These are phyloP conservation scores for Diplosphaera chodatii DNA, from an alignment of 139 green algal species.

Conservation along the genomic window DNA sequence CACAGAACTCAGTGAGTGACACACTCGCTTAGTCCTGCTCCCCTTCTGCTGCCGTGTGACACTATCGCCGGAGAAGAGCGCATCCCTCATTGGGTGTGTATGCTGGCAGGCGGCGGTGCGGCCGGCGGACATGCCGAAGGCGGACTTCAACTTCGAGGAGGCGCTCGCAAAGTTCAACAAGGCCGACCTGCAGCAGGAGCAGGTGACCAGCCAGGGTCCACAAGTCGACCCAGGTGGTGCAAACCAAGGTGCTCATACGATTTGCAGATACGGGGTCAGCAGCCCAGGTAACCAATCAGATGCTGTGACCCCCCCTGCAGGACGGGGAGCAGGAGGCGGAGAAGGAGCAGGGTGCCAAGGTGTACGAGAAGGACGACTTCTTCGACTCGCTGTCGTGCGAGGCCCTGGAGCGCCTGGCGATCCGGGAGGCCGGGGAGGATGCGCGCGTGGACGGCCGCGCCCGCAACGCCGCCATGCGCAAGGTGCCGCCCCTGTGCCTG, in stretches of 20 bases:
- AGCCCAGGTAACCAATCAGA: no score
- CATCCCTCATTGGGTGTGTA: no score
- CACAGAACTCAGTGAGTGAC: no score
- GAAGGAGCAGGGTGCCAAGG: background rate
- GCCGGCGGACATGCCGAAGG: conserved; percentile 28
- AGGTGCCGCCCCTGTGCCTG: conserved; percentile 3
- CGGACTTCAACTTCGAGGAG: conserved; percentile 88
- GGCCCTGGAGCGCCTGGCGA: conserved; percentile 51
- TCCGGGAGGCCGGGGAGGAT: background rate
- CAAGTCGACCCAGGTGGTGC: background rate
- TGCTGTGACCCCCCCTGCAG: background rate
- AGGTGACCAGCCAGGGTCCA: conserved; percentile 13
- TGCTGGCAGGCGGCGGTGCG: background rate
- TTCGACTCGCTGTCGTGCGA: conserved; percentile 84
- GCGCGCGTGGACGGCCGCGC: conserved; percentile 21
- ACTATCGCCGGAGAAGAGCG: no score
- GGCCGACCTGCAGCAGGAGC: conserved; percentile 44
- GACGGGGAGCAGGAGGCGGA: conserved; percentile 5
- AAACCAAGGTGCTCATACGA: no score
- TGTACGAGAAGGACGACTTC: conserved; percentile 76
- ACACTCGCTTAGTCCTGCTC: no score
- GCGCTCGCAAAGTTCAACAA: conserved; percentile 80
- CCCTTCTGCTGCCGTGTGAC: no score
- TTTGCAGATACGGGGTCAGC: no score
- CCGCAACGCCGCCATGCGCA: conserved; percentile 55